These are phyloP conservation scores for Hippophae tibetana DNA, from an alignment of 306 rosid species.

Conservation along the genomic window DNA sequence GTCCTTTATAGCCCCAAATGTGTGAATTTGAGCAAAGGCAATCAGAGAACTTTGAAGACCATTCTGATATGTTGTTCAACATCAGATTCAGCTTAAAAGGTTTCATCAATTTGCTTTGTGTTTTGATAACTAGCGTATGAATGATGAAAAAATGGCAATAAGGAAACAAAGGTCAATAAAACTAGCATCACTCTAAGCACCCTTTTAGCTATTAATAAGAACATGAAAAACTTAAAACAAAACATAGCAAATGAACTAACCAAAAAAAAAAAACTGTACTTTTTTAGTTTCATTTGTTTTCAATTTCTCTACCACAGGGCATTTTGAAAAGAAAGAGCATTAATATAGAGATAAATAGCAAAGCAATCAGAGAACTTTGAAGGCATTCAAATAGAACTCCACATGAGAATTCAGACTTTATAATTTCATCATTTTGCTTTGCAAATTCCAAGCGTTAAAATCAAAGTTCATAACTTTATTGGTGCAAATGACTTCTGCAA, in stretches of 20 bases:
- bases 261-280: no score
- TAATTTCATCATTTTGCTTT: conserved; percentile 25
- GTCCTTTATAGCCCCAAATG: no score
- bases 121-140: background rate
- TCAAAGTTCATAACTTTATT: background rate
- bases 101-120: conserved; percentile 19
- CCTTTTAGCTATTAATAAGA: no score
- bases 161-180: background rate
- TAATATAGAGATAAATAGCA: background rate
- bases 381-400: conserved; percentile 10
- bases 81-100: conserved; percentile 23
- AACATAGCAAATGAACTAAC: no score
- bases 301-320: no score
- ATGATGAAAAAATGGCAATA: no score
- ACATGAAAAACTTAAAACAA: no score
- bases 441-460: conserved; percentile 1
- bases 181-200: no score
- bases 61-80: conserved; percentile 20
- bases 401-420: conserved; percentile 17
- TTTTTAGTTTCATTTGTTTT: no score
- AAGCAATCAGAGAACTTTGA: conserved; percentile 31
- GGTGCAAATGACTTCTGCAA: conserved; percentile 2
- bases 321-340: background rate
- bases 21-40: conserved; percentile 9
- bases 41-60: conserved; percentile 56